Base-by-base conservation (phyloP, 2,329 filamentous ascomycete genomes). In the Gyromitra esculenta region DNA sequence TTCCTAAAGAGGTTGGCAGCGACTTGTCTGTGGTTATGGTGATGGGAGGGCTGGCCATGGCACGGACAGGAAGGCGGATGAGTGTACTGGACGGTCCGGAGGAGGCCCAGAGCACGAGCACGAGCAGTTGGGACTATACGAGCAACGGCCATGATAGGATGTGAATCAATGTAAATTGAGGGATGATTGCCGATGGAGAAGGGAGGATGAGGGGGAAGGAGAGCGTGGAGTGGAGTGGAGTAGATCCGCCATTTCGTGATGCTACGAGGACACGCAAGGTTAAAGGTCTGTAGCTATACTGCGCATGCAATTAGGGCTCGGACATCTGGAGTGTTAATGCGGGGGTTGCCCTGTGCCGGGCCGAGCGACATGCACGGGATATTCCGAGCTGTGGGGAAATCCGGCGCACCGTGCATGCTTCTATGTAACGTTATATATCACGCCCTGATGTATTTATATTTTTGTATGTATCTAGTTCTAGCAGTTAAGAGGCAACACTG, bases 61-160 rank as follows among this genome's bases (percentile, higher is more conserved):
- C 96, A 98, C 0, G 96, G 96, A 82, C 94, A 97, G 68, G 88
- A 90, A 5, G 93, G 93, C 74, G 93, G 94, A 83, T 96, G 95
- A 0, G 91, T 91, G 83, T 91, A 96, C 84, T 97, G 95, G 71
- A 99, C 90, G n/a, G 95, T 94, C 70, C 92, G 91, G 64, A 98
- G 90, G 64, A 95, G 87, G 80, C 88, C 92, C 75, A 90, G 85
- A 15, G 92, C 92, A 79, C 90, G 87, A 60, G 87, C 86, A 56
- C 86, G 86, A 71, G 85, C 83, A 1, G 85, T 84, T 37, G 86
- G 85, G 63, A 48, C 77, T 35, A 78, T n/a, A 43, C 77, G 64
- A 15, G 69, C 35, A 41, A 75, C 56, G 48, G 41, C 69, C 77
- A 79, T 79, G 41, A 15, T 54, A 64, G n/a, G 37, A 13, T 35